Evolutionary conservation across 2,329 filamentous ascomycete species (phyloP), one percentile per base, ranked within the genome.

Genomic region (Metarhizium album): DNA sequence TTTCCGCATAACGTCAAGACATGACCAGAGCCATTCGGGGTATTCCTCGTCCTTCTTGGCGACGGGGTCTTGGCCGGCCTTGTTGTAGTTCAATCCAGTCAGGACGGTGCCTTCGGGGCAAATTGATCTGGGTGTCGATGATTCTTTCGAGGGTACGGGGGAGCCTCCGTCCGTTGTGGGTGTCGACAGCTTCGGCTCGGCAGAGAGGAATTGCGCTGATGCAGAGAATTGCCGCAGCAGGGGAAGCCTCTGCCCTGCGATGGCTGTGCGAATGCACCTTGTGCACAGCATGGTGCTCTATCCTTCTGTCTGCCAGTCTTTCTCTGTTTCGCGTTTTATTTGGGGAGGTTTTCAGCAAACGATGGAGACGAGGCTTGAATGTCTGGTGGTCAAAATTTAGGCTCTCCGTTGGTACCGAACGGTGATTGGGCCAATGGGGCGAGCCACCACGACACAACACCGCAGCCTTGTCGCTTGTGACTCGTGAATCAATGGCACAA

Each of bases 21-120:
- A 82, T 3, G 69, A 74, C 88, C 88, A 94, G 54, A 94, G 67
- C 88, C 88, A 94, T 23, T 73, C 73, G 3, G 88, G 88, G 67
- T 94, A 94, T 54, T 86, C 85, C 22, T 81, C 74, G 58, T 94
- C 88, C 33, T 82, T 74, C 60, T 83, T 66, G 9, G 88, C 88
- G 5, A 91, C 72, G 0, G 88, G 87, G 62, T 91, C 87, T 35
- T 75, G 70, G 62, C 78, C 77, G 57, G 79, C 80, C 72, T 93
- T 93, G 61, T 83, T 68, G 68, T 86, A 91, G 67, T 89, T 91
- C 51, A 94, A 71, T 1, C 87, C 87, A 50, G 74, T 81, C 42
- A 94, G 72, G 14, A 82, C 69, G 14, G 84, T 88, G 33, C 88
- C 88, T 4, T 82, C 80, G 2, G 75, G 71, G 59, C 85, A 83